Base-by-base conservation (phyloP, 2,329 filamentous ascomycete species). In the Pseudogymnoascus sp. region DNA sequence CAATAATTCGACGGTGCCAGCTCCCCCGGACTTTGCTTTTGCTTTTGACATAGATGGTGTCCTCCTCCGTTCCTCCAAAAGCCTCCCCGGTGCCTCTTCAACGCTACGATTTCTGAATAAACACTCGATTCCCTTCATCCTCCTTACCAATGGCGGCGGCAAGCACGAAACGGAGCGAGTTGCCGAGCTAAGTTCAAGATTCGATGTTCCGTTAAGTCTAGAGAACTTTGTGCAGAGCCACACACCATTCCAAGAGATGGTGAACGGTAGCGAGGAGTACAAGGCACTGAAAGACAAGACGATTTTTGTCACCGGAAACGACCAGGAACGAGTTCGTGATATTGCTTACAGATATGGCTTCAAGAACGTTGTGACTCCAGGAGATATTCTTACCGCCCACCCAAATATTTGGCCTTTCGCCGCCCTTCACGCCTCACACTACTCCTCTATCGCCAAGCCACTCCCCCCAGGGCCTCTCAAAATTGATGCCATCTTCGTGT, bases 71-170 rank as follows among this genome's bases (percentile, higher is more conserved):
- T 88, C 89, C 64, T 85, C 88, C 3, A 84, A 87, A 65, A 86
- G 90, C 2, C 86, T 97, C 55, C 88, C 90, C 1, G 88, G 89
- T 33, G 93, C 94, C 1, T 79, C 84, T 1, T 81, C 89, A 70
- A 83, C 92, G 12, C 82, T 99, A 18, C 77, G 79, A 31, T 87
- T 86, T 69, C 85, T 97, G 18, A 85, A 92, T 68, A 76, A 81
- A 55, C 82, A 92, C 70, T 80, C 83, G 55, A 90, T 97, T 52
- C 92, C 92, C 10, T 97, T 96, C 76, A 93, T 99, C 69, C 84
- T 99, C 35, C 81, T 99, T 65, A 99, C 94, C 63, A 99, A 99
- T 75, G 94, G 94, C 68, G 94, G 94, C 42, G 94, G 94, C 63
- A 91, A 88, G 71, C 84, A 86, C 65, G 93, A 97, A 75, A 78